Base-by-base conservation (phyloP, 371 early-diverging fungal genomes). In the Mucor piriformis region DNA sequence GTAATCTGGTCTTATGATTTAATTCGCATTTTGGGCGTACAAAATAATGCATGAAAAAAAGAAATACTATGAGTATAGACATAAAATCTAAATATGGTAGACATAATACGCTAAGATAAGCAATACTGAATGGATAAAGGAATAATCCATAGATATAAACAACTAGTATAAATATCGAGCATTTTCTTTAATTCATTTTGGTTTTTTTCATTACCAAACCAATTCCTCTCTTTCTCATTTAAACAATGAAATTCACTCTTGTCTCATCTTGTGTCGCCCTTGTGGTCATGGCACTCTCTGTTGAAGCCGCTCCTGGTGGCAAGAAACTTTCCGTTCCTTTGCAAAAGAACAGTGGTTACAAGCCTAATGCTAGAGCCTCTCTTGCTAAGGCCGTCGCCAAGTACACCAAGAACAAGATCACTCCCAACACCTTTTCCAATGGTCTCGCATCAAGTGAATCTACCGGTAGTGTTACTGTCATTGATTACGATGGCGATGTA, bases 401-500 rank as follows among this genome's bases (percentile, higher is more conserved):
- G 40, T 71, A 58, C 42, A 27, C 13, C 27, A 68, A 57, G 46
- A 33, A 58, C 29, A 20, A 23, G 2, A 46, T 35, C 15, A 11
- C 60, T 44, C 44, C 21, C 21, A 20, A 32, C 10, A 12, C n/a
- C 23, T 16, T n/a, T 23, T n/a, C 48, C 23, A 32, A 13, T 16
- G 29, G 20, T 18, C 15, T 12, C n/a, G 37, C 37, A 2, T 16
- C 48, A 4, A 29, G 6, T 15, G 43, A 49, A 20, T 11, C 51
- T 15, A 35, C 23, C 5, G 62, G 62, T 21, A 16, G 13, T 23
- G 59, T 71, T 15, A 57, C 71, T 7, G 47, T 70, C 3, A 54
- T 48, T 34, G 64, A 71, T 40, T 52, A 67, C 37, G 48, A 29
- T 3, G 54, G 24, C 15, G 72, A 71, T 58, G 34, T 56, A 18